Evolutionary conservation across 192 early-diverging fungal genomes (phyloP), one percentile per base, ranked within the genome.

Genomic region (Phycomyces blakesleeanus): DNA sequence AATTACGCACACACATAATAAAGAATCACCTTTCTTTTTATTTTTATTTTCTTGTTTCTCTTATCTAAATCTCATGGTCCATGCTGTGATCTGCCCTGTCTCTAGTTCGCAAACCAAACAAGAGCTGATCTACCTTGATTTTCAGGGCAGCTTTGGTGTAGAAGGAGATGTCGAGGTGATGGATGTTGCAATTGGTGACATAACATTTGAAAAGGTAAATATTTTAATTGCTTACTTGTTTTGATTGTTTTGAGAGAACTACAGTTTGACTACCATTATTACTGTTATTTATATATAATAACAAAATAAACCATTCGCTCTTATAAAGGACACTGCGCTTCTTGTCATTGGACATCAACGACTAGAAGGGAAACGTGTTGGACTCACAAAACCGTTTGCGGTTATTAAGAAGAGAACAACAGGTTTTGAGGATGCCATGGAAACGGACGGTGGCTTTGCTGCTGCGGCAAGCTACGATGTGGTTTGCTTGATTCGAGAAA

Each of bases 341-440:
- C n/a, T 73, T n/a, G 16, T 38, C 16, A 64, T 71, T 24, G 74
- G 74, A 16, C 74, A 71, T 55, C 68, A 76, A 52, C 59, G 64
- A 24, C 16, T 76, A 20, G 56, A 64, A 42, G 74, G 74, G 24
- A 66, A 64, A 39, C 55, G 59, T 38, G 61, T 63, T 5, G 67
- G 70, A 25, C 57, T 76, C 7, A 15, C 38, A 9, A 76, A 71
- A 55, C 74, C 74, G 11, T 47, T 76, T 0, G 74, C 74, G 8
- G 68, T 76, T 1, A 67, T 76, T 5, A 14, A 49, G 20, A 76
- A 71, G 34, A 58, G 50, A 22, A 21, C n/a, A n/a, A n/a, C 15
- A 1, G 22, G 20, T 26, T 25, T 37, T 7, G 20, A 37, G 8
- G 44, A 58, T 50, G n/a, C n/a, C n/a, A 22, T 51, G 0, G 67